Percentiles rank a stretch among this genome's conserved stretches.
These are phyloP conservation scores for Taxillus chinensis DNA, from an alignment of 164 flowering plant genomes.

Conservation along the genomic window DNA sequence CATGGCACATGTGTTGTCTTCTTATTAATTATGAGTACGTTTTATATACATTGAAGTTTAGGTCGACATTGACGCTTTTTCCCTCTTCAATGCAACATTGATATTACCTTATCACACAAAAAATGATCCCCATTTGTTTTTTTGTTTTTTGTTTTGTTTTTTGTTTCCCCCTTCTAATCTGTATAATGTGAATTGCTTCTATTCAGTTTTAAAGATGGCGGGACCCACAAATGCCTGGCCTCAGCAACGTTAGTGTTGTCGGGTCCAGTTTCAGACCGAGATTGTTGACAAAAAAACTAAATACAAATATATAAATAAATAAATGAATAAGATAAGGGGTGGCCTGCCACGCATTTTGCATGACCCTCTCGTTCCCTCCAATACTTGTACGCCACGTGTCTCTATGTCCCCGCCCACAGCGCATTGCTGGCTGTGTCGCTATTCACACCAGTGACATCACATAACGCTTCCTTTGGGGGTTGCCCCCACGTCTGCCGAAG, in stretches of 20 bases:
- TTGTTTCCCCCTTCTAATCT: no score
- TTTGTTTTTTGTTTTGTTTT: no score
- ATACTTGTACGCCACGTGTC: neutral
- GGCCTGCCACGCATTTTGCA: neutral
- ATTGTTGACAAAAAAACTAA: neutral
- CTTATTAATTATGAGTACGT: no score
- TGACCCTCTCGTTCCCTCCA: neutral
- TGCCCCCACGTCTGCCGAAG: constrained; percentile 1
- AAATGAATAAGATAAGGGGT: neutral
- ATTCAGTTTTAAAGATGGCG: no score
- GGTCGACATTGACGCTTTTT: no score
- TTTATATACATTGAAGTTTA: no score
- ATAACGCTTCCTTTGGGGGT: constrained; percentile 6
- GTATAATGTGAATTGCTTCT: no score
- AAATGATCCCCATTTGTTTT: no score
- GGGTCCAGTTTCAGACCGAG: neutral
- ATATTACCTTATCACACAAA: no score
- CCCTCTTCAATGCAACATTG: no score
- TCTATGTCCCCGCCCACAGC: neutral
- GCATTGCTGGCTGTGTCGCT: neutral
- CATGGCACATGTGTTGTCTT: no score
- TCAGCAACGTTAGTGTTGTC: neutral
- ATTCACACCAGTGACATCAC: neutral
- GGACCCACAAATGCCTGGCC: neutral
- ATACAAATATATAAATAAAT: neutral